These are phyloP conservation scores for Crithidia mellificae DNA, from an alignment of 208 protist genomes.

Conservation along the genomic window DNA sequence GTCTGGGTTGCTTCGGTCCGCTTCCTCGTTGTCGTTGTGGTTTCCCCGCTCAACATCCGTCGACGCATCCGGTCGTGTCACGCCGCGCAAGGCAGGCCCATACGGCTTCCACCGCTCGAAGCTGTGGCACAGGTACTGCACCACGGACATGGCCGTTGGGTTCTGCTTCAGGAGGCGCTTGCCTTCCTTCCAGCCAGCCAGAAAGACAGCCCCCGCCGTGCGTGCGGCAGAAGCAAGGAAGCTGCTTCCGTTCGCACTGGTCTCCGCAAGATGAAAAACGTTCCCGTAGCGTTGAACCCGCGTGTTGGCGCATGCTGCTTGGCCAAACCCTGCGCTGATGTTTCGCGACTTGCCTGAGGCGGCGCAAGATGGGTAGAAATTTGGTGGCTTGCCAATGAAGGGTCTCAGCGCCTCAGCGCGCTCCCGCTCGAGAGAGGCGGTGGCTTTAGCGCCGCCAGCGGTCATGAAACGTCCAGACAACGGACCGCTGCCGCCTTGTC, in stretches of 20 bases:
- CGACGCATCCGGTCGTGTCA: background rate
- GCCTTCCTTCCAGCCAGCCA: constrained; percentile 22
- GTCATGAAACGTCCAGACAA: background rate
- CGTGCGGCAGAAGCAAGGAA: constrained; percentile 1
- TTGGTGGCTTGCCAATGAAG: constrained; percentile 19
- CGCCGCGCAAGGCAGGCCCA: background rate
- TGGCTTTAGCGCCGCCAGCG: background rate
- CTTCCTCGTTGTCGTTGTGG: too few relatives aligned
- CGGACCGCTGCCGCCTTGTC: too few relatives aligned
- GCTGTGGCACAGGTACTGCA: constrained; percentile 47
- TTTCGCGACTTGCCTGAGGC: constrained; percentile 8
- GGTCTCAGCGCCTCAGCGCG: background rate
- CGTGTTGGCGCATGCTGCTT: background rate
- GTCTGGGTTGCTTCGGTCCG: too few relatives aligned
- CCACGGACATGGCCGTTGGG: constrained; percentile 45
- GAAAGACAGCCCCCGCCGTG: background rate
- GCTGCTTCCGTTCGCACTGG: too few relatives aligned
- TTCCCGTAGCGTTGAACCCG: background rate
- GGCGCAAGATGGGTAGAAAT: constrained; percentile 26
- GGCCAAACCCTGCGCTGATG: background rate
- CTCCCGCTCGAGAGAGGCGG: background rate
- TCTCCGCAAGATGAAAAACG: background rate
- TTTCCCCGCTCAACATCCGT: too few relatives aligned
- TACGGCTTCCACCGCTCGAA: constrained; percentile 38
- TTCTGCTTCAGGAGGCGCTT: constrained; percentile 47